Evolutionary conservation across 164 flowering plant genomes (phyloP).

Genomic region (Vitis cinerea): DNA sequence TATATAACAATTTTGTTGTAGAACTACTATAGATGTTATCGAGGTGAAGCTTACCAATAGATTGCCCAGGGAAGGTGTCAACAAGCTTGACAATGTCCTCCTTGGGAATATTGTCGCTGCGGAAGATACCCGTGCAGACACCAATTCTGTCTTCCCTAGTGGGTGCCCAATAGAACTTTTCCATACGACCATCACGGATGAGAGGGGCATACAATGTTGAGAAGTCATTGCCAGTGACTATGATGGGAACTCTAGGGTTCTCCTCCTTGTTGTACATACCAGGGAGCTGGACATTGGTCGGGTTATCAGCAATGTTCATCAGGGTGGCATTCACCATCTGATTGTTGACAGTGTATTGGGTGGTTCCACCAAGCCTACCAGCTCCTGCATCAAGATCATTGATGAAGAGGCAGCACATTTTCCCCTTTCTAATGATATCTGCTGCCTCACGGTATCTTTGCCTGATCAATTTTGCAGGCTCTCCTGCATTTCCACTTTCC

Average conservation of each 20-base stretch:
- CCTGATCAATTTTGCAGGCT: constrained; percentile 50
- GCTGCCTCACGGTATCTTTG: constrained; percentile 56
- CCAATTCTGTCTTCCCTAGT: constrained; percentile 49
- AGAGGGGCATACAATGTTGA: constrained; percentile 51
- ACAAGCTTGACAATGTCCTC: constrained; percentile 45
- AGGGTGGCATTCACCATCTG: constrained; percentile 56
- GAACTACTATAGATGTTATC: not conserved
- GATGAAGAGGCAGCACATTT: constrained; percentile 52
- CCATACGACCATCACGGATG: constrained; percentile 55
- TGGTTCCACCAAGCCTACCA: constrained; percentile 43
- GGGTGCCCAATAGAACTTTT: constrained; percentile 57
- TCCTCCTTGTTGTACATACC: constrained; percentile 56
- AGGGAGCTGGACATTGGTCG: constrained; percentile 55
- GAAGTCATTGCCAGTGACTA: constrained; percentile 54
- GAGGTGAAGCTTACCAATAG: constrained; percentile 35
- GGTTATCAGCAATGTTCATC: constrained; percentile 57
- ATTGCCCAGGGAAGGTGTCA: constrained; percentile 50
- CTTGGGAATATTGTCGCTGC: constrained; percentile 35
- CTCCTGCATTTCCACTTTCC: constrained; percentile 58
- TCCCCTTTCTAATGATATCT: constrained; percentile 43
- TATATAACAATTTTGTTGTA: too few relatives aligned
- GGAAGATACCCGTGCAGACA: constrained; percentile 45
- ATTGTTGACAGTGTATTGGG: constrained; percentile 54
- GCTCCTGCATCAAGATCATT: constrained; percentile 58
- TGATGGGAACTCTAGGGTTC: constrained; percentile 47